phyloP scores from a whole-genome alignment of 495 filamentous ascomycete genomes.

The Jackrogersella minutella region DNA sequence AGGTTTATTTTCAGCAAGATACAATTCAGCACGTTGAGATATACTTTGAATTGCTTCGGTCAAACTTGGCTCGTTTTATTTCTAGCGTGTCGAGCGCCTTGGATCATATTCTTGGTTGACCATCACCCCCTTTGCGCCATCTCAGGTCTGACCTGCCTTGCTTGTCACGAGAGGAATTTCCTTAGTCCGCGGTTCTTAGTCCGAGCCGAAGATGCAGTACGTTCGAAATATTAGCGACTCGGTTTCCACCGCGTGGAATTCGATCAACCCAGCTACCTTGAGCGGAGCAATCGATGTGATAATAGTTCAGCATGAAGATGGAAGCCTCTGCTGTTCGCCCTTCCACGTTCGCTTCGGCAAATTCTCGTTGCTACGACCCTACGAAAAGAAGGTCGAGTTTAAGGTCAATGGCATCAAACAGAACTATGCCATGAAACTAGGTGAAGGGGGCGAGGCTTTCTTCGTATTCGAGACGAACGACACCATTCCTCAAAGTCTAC shows the following conservation, averaged over 20 bases:
- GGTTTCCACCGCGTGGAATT: conserved; percentile 98
- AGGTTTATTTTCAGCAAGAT: not conserved
- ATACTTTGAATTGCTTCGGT: not conserved
- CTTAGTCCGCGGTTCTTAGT: no score
- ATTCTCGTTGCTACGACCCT: conserved; percentile 93
- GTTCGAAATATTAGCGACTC: conserved; percentile 94
- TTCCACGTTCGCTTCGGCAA: conserved; percentile 99
- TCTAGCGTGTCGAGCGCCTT: not conserved
- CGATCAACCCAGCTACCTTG: conserved; percentile 96
- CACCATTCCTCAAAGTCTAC: conserved; percentile 84
- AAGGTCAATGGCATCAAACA: conserved; percentile 91
- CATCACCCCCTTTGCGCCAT: conserved; percentile 16
- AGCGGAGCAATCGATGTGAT: conserved; percentile 99
- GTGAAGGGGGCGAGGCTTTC: conserved; percentile 96
- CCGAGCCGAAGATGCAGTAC: conserved; percentile 98
- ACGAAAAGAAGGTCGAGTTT: conserved; percentile 99
- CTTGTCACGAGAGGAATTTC: not conserved
- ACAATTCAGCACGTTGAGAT: conserved; percentile 1
- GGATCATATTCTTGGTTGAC: conserved; percentile 3
- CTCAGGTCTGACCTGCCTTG: conserved; percentile 18
- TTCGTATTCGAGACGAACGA: conserved; percentile 97
- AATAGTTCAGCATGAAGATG: conserved; percentile 97
- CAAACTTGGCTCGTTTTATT: not conserved
- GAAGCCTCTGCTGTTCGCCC: conserved; percentile 84
- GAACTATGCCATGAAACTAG: conserved; percentile 96